phyloP scores from a whole-genome alignment of 495 filamentous ascomycete species.

The Penicillium fimorum region DNA sequence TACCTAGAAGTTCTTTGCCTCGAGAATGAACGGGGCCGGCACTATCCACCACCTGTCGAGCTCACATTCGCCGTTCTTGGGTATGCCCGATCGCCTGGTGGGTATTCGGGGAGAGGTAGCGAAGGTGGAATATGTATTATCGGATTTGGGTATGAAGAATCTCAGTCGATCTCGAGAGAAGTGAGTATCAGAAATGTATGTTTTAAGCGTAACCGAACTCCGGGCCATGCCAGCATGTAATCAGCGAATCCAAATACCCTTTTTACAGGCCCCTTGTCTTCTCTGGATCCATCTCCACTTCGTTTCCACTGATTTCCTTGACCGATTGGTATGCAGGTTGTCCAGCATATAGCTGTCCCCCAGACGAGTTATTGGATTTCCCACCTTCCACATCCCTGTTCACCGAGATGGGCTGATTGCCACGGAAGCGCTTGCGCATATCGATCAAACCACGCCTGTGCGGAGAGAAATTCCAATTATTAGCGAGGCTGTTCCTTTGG shows the following conservation, averaged over 20 bases:
- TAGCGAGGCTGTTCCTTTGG: neutral
- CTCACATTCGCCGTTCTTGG: conserved; percentile 34
- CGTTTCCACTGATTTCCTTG: conserved; percentile 46
- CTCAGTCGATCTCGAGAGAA: conserved; percentile 2
- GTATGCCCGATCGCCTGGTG: conserved; percentile 24
- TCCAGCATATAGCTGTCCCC: conserved; percentile 74
- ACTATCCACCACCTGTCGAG: conserved; percentile 24
- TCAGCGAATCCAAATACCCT: conserved; percentile 10
- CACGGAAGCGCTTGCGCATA: conserved; percentile 97
- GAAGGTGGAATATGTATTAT: conserved; percentile 1
- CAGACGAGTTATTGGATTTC: conserved; percentile 31
- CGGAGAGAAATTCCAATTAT: neutral
- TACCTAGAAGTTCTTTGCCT: conserved; percentile 33
- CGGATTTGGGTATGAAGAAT: neutral
- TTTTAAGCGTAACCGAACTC: conserved; percentile 22
- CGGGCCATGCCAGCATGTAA: conserved; percentile 34
- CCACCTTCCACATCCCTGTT: conserved; percentile 59
- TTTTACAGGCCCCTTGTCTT: conserved; percentile 46
- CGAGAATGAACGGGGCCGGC: conserved; percentile 20
- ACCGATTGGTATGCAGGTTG: conserved; percentile 63
- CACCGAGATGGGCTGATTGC: conserved; percentile 81
- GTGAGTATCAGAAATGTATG: conserved; percentile 9
- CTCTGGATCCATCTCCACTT: conserved; percentile 52
- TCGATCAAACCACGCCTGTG: conserved; percentile 81
- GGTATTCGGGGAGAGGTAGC: conserved; percentile 11